These are phyloP conservation scores for Hamamelis virginiana DNA, from an alignment of 164 flowering plant genomes.

Conservation along the genomic window DNA sequence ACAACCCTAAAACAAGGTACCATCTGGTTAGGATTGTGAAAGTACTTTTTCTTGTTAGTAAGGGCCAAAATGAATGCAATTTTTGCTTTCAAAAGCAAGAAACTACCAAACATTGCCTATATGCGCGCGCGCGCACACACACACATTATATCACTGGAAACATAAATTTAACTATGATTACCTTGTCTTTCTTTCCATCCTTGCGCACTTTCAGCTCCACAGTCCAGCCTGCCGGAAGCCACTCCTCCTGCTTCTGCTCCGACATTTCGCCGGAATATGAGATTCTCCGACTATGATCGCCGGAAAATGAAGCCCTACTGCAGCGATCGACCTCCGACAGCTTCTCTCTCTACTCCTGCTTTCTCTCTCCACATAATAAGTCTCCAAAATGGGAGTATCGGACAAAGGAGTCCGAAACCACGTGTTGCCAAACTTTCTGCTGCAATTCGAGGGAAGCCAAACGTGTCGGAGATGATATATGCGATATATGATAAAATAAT, in stretches of 20 bases:
- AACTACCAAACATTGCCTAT: background rate
- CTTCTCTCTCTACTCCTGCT: conserved; percentile 7
- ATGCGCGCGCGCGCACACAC: too few relatives aligned
- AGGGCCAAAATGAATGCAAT: background rate
- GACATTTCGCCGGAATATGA: conserved; percentile 10
- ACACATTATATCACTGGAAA: too few relatives aligned
- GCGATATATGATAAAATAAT: too few relatives aligned
- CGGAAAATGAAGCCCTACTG: background rate
- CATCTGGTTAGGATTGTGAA: background rate
- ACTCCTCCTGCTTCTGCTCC: conserved; percentile 24
- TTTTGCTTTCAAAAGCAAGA: background rate
- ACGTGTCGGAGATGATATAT: conserved; percentile 4
- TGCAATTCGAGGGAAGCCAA: background rate
- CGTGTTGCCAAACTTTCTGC: conserved; percentile 19
- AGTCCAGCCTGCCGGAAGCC: conserved; percentile 53
- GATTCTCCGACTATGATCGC: background rate
- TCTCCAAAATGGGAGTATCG: background rate
- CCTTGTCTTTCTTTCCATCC: conserved; percentile 48
- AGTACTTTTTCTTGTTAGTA: background rate
- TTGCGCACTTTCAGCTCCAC: conserved; percentile 27
- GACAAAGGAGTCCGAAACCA: conserved; percentile 19
- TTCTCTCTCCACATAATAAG: background rate
- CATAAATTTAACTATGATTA: conserved; percentile 6
- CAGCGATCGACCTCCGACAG: background rate
- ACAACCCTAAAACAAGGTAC: background rate